Evolutionary conservation across 179 eudicot genomes (phyloP).

Genomic region (Spinacia oleracea): DNA sequence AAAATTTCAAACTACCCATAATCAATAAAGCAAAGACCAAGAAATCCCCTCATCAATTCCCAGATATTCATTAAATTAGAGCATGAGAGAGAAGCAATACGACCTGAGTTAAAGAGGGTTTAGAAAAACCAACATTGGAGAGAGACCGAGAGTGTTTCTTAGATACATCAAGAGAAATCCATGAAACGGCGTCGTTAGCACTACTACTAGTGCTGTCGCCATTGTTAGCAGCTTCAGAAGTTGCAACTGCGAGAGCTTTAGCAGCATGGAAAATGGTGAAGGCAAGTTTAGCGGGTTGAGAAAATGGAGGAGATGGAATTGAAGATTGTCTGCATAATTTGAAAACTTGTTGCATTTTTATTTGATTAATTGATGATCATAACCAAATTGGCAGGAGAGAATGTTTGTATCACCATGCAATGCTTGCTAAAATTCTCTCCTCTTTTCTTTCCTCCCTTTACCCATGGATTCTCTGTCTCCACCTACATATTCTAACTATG

Average conservation of each 20-base stretch:
- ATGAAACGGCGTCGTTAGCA: slow-evolving; percentile 64
- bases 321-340: slow-evolving; percentile 29
- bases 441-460: too few species aligned
- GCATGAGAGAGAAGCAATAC: not conserved
- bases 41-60: not conserved
- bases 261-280: slow-evolving; percentile 16
- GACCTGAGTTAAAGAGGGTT: slow-evolving; percentile 84
- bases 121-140: slow-evolving; percentile 45
- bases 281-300: slow-evolving; percentile 12
- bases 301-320: slow-evolving; percentile 8
- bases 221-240: slow-evolving; percentile 16
- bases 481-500: too few species aligned
- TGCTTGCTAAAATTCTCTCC: too few species aligned
- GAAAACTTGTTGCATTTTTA: slow-evolving; percentile 35
- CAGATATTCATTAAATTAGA: not conserved
- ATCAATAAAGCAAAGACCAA: not conserved
- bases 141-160: slow-evolving; percentile 54
- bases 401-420: too few species aligned
- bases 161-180: slow-evolving; percentile 72
- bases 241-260: slow-evolving; percentile 39
- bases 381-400: too few species aligned
- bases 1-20: not conserved
- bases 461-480: too few species aligned
- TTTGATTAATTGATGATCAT: too few species aligned
- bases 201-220: slow-evolving; percentile 2